Percentiles rank a stretch among this genome's conserved stretches.
These are phyloP conservation scores for Calonectria crousiana DNA, from an alignment of 2,329 filamentous ascomycete species.

Conservation along the genomic window DNA sequence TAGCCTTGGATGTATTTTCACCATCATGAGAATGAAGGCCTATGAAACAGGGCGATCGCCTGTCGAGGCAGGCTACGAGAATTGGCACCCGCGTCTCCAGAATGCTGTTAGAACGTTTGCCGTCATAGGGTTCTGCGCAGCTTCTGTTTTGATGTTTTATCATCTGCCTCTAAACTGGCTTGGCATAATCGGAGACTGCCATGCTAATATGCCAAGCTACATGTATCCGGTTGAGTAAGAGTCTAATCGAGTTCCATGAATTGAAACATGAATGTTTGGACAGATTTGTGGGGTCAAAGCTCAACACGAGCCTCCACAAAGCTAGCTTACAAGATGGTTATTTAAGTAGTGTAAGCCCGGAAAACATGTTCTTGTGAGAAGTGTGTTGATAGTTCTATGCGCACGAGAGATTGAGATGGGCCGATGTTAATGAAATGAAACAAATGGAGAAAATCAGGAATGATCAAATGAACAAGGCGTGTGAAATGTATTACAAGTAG, in stretches of 20 bases:
- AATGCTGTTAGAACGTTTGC: conserved; percentile 4
- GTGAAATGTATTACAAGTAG: neutral
- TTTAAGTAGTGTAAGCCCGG: neutral
- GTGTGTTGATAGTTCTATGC: neutral
- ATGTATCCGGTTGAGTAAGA: conserved; percentile 7
- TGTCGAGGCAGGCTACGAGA: conserved; percentile 7
- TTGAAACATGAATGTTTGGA: neutral
- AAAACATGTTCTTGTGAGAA: neutral
- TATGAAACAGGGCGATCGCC: conserved; percentile 10
- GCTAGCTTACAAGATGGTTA: neutral
- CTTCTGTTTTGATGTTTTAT: conserved; percentile 1
- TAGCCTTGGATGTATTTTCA: conserved; percentile 1
- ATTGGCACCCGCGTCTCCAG: conserved; percentile 6
- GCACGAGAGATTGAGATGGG: too few relatives aligned
- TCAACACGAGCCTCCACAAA: neutral
- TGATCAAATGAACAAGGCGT: neutral
- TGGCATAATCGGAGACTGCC: conserved; percentile 2
- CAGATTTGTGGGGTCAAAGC: too few relatives aligned
- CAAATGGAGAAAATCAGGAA: neutral
- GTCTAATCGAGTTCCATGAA: neutral
- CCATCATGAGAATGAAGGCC: conserved; percentile 10
- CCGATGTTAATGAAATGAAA: neutral
- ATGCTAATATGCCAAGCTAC: conserved; percentile 13
- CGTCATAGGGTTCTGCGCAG: conserved; percentile 8
- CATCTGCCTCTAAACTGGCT: conserved; percentile 13